These are phyloP conservation scores for Glarea lozoyensis DNA, from an alignment of 495 filamentous ascomycete genomes.

Conservation along the genomic window DNA sequence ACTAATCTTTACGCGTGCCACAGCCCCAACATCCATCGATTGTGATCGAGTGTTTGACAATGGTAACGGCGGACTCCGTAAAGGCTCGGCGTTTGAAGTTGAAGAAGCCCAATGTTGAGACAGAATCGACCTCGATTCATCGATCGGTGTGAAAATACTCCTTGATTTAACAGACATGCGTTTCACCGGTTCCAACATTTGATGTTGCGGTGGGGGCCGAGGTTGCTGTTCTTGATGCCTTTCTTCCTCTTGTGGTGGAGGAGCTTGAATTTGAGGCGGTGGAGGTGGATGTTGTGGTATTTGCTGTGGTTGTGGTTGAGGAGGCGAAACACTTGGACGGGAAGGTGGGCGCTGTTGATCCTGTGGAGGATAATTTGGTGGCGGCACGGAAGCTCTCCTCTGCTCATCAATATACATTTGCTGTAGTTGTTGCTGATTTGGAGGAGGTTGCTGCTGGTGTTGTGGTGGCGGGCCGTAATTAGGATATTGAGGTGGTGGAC, in stretches of 20 bases:
- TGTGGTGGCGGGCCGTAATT: conserved; percentile 29
- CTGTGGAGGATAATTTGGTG: conserved; percentile 44
- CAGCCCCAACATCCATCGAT: conserved; percentile 53
- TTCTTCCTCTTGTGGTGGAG: conserved; percentile 18
- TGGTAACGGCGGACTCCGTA: conserved; percentile 24
- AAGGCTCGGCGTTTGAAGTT: conserved; percentile 34
- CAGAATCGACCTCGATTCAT: conserved; percentile 81
- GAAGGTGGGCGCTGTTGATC: conserved; percentile 27
- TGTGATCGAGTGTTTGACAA: conserved; percentile 40
- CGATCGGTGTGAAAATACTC: conserved; percentile 96
- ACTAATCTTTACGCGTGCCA: conserved; percentile 28
- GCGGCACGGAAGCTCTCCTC: conserved; percentile 50
- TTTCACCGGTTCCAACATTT: conserved; percentile 52
- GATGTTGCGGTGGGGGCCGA: conserved; percentile 38
- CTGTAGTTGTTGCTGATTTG: conserved; percentile 45
- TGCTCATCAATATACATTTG: conserved; percentile 65
- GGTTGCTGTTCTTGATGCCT: conserved; percentile 31
- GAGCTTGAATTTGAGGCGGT: conserved; percentile 34
- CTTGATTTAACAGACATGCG: conserved; percentile 72
- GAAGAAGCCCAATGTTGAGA: conserved; percentile 70
- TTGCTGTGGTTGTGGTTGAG: conserved; percentile 24
- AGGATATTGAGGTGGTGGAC: conserved; percentile 21
- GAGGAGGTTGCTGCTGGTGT: conserved; percentile 31
- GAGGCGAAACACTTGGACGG: conserved; percentile 23
- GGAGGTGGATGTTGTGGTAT: conserved; percentile 28